Evolutionary conservation across 345 rosid genomes (phyloP).

Genomic region (Ceriops decandra): DNA sequence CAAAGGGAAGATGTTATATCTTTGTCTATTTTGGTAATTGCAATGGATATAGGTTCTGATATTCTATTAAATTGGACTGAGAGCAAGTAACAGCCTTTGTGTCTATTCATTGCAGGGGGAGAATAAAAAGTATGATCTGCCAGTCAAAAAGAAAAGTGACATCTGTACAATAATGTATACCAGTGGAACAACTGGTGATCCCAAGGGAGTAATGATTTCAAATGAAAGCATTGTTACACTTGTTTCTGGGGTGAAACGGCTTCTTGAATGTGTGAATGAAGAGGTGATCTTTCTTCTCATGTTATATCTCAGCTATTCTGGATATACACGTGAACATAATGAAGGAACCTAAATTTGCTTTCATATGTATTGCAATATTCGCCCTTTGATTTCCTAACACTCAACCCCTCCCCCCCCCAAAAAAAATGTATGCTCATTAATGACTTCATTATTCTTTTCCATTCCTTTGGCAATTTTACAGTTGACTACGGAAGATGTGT

Average conservation of each 20-base stretch:
- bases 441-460: too few relatives aligned
- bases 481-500: constrained; percentile 69
- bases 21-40: not conserved
- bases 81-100: constrained; percentile 4
- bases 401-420: too few relatives aligned
- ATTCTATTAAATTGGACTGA: not conserved
- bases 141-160: constrained; percentile 69
- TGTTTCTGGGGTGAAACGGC: constrained; percentile 62
- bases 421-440: too few relatives aligned
- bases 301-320: not conserved
- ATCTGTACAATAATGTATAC: constrained; percentile 97
- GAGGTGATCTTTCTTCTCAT: constrained; percentile 37
- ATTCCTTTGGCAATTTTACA: constrained; percentile 33
- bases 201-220: constrained; percentile 93
- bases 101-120: constrained; percentile 52
- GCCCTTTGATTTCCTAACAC: not conserved
- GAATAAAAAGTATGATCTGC: constrained; percentile 64
- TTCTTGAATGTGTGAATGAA: constrained; percentile 62
- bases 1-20: too few relatives aligned
- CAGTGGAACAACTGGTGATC: constrained; percentile 99
- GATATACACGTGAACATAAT: not conserved
- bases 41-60: not conserved
- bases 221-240: constrained; percentile 77
- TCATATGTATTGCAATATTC: not conserved
- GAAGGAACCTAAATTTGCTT: not conserved